These are phyloP conservation scores for Kluyveromyces marxianus DNA, from an alignment of 1,139 yeast genomes.

Conservation along the genomic window DNA sequence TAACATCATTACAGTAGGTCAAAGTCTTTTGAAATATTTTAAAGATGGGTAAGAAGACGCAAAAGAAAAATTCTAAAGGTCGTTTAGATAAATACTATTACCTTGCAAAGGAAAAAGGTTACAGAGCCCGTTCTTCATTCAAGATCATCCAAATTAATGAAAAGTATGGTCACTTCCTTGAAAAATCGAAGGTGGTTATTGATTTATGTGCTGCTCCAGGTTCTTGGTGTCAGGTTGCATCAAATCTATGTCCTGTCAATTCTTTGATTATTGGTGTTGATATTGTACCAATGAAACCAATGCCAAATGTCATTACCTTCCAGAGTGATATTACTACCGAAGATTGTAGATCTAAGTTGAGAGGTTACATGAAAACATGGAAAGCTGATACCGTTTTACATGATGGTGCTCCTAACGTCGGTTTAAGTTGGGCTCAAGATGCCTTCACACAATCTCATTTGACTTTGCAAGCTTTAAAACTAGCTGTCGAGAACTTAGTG, in stretches of 20 bases:
- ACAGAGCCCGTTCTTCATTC: conserved; percentile 98
- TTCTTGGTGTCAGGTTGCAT: conserved; percentile 99
- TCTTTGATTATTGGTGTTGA: conserved; percentile 96
- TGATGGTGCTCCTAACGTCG: conserved; percentile 99
- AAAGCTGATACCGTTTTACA: conserved; percentile 96
- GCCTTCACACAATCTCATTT: conserved; percentile 97
- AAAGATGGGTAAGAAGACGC: conserved; percentile 72
- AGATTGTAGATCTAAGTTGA: conserved; percentile 86
- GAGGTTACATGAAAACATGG: conserved; percentile 98
- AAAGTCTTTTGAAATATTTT: neutral
- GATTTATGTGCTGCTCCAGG: conserved; percentile 99
- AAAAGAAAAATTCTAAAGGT: conserved; percentile 96
- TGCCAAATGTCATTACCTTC: conserved; percentile 89
- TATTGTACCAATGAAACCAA: conserved; percentile 90
- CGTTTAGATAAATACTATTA: conserved; percentile 97
- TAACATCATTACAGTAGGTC: neutral
- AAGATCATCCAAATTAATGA: conserved; percentile 92
- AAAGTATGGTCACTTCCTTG: conserved; percentile 90
- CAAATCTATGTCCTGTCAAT: conserved; percentile 84
- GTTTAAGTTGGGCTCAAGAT: conserved; percentile 98
- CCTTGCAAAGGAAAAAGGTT: conserved; percentile 95
- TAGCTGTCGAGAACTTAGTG: conserved; percentile 88
- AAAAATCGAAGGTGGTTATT: conserved; percentile 92
- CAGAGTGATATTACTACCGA: conserved; percentile 97
- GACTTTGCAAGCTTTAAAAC: conserved; percentile 82